phyloP scores from a whole-genome alignment of 164 flowering plant genomes.

The Macadamia tetraphylla region DNA sequence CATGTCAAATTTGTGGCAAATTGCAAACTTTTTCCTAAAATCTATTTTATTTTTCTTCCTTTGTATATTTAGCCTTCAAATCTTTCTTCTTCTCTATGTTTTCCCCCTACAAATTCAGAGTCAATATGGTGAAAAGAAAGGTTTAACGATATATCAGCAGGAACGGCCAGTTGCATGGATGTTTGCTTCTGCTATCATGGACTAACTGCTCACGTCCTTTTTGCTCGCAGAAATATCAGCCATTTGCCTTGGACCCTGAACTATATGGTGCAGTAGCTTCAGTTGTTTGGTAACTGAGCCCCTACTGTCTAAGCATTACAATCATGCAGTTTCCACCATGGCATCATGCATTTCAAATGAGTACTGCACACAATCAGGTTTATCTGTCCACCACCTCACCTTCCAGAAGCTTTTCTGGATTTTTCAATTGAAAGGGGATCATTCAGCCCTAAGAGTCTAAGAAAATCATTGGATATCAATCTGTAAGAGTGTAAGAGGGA shows the following conservation, averaged over 20 bases:
- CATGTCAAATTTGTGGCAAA: too few relatives aligned
- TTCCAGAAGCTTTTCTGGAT: conserved; percentile 61
- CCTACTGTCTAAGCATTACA: conserved; percentile 61
- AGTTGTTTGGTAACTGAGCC: conserved; percentile 82
- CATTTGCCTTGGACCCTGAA: conserved; percentile 67
- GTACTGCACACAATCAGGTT: conserved; percentile 44
- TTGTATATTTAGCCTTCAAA: too few relatives aligned
- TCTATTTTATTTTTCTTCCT: too few relatives aligned
- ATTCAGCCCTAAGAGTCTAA: conserved; percentile 15
- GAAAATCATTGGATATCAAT: conserved; percentile 20
- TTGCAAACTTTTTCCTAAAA: too few relatives aligned
- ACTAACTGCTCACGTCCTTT: too few relatives aligned
- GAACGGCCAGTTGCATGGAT: too few relatives aligned
- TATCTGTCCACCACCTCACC: conserved; percentile 36
- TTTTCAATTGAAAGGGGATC: conserved; percentile 46
- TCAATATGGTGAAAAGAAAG: too few relatives aligned
- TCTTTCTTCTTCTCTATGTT: too few relatives aligned
- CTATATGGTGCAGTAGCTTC: conserved; percentile 79
- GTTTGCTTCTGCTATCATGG: too few relatives aligned
- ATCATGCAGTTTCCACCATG: conserved; percentile 52
- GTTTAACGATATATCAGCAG: too few relatives aligned
- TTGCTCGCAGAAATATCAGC: conserved; percentile 67
- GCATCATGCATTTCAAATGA: conserved; percentile 55
- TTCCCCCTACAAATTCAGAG: too few relatives aligned
- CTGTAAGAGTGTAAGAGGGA: conserved; percentile 31